Conservation (phyloP, 108 stramenopile species). For the Nitzschia sp. region DNA sequence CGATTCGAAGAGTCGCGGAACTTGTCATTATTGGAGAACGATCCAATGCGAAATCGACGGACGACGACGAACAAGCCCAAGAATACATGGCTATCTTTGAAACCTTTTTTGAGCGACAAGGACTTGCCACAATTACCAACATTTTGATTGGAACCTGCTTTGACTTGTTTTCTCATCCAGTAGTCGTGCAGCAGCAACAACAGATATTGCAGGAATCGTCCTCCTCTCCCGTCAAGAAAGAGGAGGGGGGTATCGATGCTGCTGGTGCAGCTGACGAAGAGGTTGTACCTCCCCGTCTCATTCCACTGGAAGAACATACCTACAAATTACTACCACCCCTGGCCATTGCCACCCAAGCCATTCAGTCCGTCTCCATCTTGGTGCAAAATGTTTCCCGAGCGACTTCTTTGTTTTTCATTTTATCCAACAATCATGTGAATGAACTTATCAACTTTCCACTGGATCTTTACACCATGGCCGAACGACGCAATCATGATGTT, state of each 20-base stretch:
- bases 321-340: conserved; percentile 59
- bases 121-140: conserved; percentile 57
- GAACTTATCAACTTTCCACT: conserved; percentile 77
- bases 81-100: conserved; percentile 73
- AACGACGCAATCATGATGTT: conserved; percentile 29
- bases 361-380: conserved; percentile 85
- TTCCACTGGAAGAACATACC: conserved; percentile 1
- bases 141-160: conserved; percentile 67
- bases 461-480: conserved; percentile 64
- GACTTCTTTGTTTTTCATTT: conserved; percentile 77
- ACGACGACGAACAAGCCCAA: conserved; percentile 14
- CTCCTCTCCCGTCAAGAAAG: not conserved
- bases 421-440: conserved; percentile 83
- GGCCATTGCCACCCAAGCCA: conserved; percentile 75
- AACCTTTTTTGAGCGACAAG: conserved; percentile 76
- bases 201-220: not conserved
- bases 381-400: conserved; percentile 86
- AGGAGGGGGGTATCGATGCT: no score
- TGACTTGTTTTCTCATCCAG: conserved; percentile 20
- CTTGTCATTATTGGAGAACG: conserved; percentile 72
- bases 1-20: conserved; percentile 72
- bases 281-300: not conserved
- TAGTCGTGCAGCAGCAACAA: conserved; percentile 4
- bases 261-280: not conserved
- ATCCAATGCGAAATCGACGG: conserved; percentile 22